Percentiles rank a stretch among this genome's conserved stretches.
Conservation (phyloP, 2,329 filamentous ascomycete species). For the Tolypocladium guangdongense region DNA sequence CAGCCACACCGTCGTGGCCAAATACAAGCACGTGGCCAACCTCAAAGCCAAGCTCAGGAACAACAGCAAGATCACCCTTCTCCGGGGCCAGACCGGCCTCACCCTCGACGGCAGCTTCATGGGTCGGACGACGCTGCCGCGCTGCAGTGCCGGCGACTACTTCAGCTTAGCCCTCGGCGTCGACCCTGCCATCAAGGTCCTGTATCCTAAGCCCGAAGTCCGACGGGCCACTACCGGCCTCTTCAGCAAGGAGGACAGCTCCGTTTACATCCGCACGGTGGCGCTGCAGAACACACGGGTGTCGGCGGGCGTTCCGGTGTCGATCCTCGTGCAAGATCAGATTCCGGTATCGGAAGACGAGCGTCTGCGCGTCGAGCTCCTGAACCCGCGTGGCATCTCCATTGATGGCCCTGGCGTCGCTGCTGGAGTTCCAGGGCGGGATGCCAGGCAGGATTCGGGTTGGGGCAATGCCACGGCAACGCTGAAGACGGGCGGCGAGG, state of each 20-base stretch:
- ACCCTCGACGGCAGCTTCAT: constrained; percentile 55
- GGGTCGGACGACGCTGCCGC: constrained; percentile 43
- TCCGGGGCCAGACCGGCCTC: constrained; percentile 43
- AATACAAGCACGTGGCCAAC: constrained; percentile 48
- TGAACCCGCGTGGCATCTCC: constrained; percentile 35
- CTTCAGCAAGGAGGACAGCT: constrained; percentile 41
- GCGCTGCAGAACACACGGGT: constrained; percentile 40
- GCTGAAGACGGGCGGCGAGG: constrained; percentile 46
- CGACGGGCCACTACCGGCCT: constrained; percentile 38
- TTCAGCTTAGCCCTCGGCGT: constrained; percentile 47
- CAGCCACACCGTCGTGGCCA: constrained; percentile 47
- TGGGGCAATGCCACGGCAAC: constrained; percentile 45
- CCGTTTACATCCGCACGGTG: constrained; percentile 32
- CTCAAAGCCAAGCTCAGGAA: constrained; percentile 48
- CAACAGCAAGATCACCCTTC: constrained; percentile 41
- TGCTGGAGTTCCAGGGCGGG: constrained; percentile 20
- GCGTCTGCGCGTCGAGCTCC: constrained; percentile 38
- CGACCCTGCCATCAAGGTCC: constrained; percentile 44
- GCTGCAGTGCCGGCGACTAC: constrained; percentile 41
- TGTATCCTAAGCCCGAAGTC: constrained; percentile 45
- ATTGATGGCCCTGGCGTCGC: constrained; percentile 25
- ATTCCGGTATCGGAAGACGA: constrained; percentile 53
- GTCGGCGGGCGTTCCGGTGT: constrained; percentile 24
- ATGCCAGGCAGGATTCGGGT: constrained; percentile 19
- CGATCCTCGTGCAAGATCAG: constrained; percentile 46